Evolutionary conservation across 768 basidiomycete species (phyloP).

Genomic region (Leccinum boreale): DNA sequence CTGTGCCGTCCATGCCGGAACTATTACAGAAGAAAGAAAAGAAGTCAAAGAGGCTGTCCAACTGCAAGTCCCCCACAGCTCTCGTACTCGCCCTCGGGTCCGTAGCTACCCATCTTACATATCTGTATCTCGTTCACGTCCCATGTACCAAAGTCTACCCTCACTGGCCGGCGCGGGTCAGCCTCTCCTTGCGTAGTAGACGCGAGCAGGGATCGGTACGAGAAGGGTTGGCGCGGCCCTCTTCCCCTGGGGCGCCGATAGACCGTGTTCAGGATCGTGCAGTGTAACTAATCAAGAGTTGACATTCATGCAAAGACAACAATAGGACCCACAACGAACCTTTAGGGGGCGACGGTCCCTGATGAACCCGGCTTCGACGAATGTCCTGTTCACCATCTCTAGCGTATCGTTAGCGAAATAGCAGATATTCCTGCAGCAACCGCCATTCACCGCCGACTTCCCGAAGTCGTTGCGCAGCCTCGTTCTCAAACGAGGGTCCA

Average conservation of each 20-base stretch:
- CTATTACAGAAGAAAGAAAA: slow-evolving; percentile 1
- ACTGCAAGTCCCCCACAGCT: slow-evolving; percentile 33
- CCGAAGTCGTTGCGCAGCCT: slow-evolving; percentile 30
- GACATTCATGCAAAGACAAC: background rate
- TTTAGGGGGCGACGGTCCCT: slow-evolving; percentile 49
- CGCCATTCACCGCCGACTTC: slow-evolving; percentile 35
- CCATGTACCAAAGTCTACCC: slow-evolving; percentile 53
- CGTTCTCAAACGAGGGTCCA: slow-evolving; percentile 40
- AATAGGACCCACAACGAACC: slow-evolving; percentile 27
- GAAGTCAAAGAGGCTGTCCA: background rate
- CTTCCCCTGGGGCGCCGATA: slow-evolving; percentile 36
- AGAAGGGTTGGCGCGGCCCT: slow-evolving; percentile 39
- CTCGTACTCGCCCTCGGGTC: slow-evolving; percentile 60
- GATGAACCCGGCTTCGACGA: slow-evolving; percentile 42
- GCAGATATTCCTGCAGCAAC: background rate
- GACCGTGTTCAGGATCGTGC: slow-evolving; percentile 49
- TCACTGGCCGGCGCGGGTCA: slow-evolving; percentile 22
- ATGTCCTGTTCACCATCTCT: slow-evolving; percentile 43
- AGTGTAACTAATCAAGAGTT: slow-evolving; percentile 39
- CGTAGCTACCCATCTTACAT: slow-evolving; percentile 70
- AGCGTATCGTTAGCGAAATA: slow-evolving; percentile 4
- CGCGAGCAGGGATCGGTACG: slow-evolving; percentile 35
- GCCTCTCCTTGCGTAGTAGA: slow-evolving; percentile 17
- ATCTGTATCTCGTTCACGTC: slow-evolving; percentile 55
- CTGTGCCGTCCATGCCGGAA: slow-evolving; percentile 27